Evolutionary conservation across 768 basidiomycete species (phyloP), one percentile per base, ranked within the genome.

Genomic region (Serendipita sp.): DNA sequence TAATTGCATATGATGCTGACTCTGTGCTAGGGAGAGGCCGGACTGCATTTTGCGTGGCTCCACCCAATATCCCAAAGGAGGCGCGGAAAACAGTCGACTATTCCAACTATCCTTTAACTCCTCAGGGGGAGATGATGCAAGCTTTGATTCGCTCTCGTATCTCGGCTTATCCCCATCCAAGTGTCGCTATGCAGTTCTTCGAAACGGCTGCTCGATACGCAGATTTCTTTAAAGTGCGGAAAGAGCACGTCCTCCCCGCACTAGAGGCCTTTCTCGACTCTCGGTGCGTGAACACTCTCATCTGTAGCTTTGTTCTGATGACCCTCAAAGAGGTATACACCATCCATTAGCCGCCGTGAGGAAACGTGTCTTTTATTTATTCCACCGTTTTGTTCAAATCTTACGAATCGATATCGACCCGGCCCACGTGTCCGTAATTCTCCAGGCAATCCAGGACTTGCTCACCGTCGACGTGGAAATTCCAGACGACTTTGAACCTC

Each of bases 171-270:
- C 92, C 91, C 3, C 88, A 94, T 74, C 84, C 85, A 35, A 80
- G 85, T 11, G 94, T 97, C 18, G 78, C 83, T 5, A 79, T 94
- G 74, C 92, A 95, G 71, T 93, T 90, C 74, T 97, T 97, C 68
- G 96, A 99, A 75, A 88, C 89, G 3, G 82, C 81, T 10, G 82
- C 89, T n/a, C 83, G 96, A 56, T 99, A 98, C 72, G 82, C 84
- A 41, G 96, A 98, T 70, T 98, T 99, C 73, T 98, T 97, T 84
- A 92, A 89, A 74, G 85, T 93, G 28, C 85, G 92, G 67, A 89
- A 86, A 69, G 88, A 91, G 65, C 90, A 86, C 69, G 89, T 97
- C 63, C 78, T 90, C 69, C 89, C 91, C 1, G 83, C 90, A 1
- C 76, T 99, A 37, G 87, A 92, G 69, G 89, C 89, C 10, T 89